phyloP scores from a whole-genome alignment of 306 rosid genomes.

The Gastrolobium villosum region DNA sequence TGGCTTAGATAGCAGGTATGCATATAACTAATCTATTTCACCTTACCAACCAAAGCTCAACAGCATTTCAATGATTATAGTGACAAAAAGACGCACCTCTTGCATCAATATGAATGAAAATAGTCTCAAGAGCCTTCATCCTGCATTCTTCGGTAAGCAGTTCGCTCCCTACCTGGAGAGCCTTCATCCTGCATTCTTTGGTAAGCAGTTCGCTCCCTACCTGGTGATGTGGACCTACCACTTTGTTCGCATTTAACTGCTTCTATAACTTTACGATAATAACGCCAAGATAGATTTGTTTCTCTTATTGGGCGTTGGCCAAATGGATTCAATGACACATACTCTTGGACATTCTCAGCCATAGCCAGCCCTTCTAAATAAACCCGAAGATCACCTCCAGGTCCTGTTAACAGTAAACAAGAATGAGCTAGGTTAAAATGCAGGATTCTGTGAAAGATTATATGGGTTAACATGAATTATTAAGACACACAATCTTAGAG shows the following conservation, averaged over 20 bases:
- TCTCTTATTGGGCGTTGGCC: slow-evolving; percentile 80
- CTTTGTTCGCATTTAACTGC: slow-evolving; percentile 17
- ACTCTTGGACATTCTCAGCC: slow-evolving; percentile 74
- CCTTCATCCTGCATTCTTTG: background rate
- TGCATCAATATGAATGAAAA: slow-evolving; percentile 19
- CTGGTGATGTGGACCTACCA: background rate
- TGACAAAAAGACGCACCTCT: background rate
- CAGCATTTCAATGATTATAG: background rate
- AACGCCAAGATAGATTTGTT: slow-evolving; percentile 64
- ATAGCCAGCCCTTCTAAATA: slow-evolving; percentile 69
- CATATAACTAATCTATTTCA: slow-evolving; percentile 23
- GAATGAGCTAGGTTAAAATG: background rate
- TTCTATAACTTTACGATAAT: slow-evolving; percentile 53
- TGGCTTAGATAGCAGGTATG: background rate
- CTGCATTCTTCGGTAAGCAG: slow-evolving; percentile 20
- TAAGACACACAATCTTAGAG: slow-evolving; percentile 6
- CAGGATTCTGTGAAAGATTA: background rate
- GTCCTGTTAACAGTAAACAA: slow-evolving; percentile 60
- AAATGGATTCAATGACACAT: slow-evolving; percentile 69
- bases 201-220: slow-evolving; percentile 27
- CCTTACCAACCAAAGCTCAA: slow-evolving; percentile 7
- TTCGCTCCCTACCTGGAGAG: slow-evolving; percentile 5
- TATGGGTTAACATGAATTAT: slow-evolving; percentile 13
- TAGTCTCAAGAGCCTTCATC: background rate
- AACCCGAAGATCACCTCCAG: slow-evolving; percentile 73